These are phyloP conservation scores for Annulohypoxylon bovei DNA, from an alignment of 495 filamentous ascomycete genomes.

Conservation along the genomic window DNA sequence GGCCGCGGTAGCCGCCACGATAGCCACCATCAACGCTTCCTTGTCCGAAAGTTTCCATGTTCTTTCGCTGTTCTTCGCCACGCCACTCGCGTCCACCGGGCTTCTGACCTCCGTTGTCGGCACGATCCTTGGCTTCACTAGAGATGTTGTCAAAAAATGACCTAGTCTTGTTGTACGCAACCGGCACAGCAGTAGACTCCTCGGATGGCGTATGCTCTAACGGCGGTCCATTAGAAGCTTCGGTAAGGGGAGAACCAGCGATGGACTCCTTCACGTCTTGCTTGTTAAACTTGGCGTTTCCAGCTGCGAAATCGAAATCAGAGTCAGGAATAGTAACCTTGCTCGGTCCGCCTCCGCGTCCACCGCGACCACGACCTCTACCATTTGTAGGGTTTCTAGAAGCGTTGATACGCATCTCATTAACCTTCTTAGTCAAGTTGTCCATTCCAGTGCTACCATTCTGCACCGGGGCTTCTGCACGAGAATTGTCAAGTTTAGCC, in stretches of 20 bases:
- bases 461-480: slow-evolving; percentile 50
- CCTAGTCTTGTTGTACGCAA: slow-evolving; percentile 80
- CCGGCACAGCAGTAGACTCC: slow-evolving; percentile 49
- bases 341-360: slow-evolving; percentile 64
- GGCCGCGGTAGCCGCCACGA: slow-evolving; percentile 74
- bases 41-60: slow-evolving; percentile 98
- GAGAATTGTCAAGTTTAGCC: slow-evolving; percentile 72
- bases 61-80: slow-evolving; percentile 90
- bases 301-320: slow-evolving; percentile 91
- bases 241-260: slow-evolving; percentile 75
- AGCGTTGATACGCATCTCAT: slow-evolving; percentile 82
- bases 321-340: slow-evolving; percentile 88
- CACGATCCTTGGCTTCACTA: slow-evolving; percentile 89
- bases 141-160: slow-evolving; percentile 99
- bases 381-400: slow-evolving; percentile 52
- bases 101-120: slow-evolving; percentile 71
- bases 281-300: slow-evolving; percentile 99
- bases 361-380: slow-evolving; percentile 62
- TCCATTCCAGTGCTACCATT: slow-evolving; percentile 68
- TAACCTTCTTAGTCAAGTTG: slow-evolving; percentile 82
- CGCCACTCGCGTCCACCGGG: slow-evolving; percentile 90
- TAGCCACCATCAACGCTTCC: slow-evolving; percentile 90
- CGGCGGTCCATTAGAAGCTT: slow-evolving; percentile 55
- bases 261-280: slow-evolving; percentile 94
- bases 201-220: slow-evolving; percentile 45